Evolutionary conservation across 129 eudicot species (phyloP), one percentile per base, ranked within the genome.

Genomic region (Arctium minus): DNA sequence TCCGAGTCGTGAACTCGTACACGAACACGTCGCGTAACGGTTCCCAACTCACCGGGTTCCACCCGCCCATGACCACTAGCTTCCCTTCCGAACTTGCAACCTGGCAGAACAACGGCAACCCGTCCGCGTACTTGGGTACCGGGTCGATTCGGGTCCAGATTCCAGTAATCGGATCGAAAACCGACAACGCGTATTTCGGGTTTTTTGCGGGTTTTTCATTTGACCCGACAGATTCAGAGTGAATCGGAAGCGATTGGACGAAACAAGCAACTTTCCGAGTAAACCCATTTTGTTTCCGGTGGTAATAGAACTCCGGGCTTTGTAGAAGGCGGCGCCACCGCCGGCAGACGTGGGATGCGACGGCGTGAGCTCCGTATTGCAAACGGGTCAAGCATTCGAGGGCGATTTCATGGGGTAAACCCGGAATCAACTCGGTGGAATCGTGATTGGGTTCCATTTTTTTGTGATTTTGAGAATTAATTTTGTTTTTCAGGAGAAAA

Each of bases 361-460:
- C 85, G 4, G 80, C 74, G 83, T 90, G 95, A 29, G 92, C 76
- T 0, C 89, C 80, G 88, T 89, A 88, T 86, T 90, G 90, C 72
- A 92, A 69, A 27, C 97, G 98, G 32, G 97, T 90, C 82, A 94
- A 69, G 87, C 97, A 94, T 53, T 92, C 97, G 30, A 92, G 90
- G 4, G 91, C 98, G 39, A 94, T 72, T 37, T 94, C 98, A 27
- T 90, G 90, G 18, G 97, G 98, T 22, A 94, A 40, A 75, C 91
- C 86, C 76, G 98, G 97, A 18, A 94, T 85, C 30, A 92, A 75
- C 56, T 92, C 93, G 5, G 80, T 81, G 87, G 80, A 32, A 27
- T 73, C 31, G 1, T 2, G 3, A 35, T 73, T 33, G 1, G 37
- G 60, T 44, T 84, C 80, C 87, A 84, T 84, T 4, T 39, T 4